Evolutionary conservation across 148 eudicot genomes (phyloP).

Genomic region (Mesembryanthemum crystallinum): DNA sequence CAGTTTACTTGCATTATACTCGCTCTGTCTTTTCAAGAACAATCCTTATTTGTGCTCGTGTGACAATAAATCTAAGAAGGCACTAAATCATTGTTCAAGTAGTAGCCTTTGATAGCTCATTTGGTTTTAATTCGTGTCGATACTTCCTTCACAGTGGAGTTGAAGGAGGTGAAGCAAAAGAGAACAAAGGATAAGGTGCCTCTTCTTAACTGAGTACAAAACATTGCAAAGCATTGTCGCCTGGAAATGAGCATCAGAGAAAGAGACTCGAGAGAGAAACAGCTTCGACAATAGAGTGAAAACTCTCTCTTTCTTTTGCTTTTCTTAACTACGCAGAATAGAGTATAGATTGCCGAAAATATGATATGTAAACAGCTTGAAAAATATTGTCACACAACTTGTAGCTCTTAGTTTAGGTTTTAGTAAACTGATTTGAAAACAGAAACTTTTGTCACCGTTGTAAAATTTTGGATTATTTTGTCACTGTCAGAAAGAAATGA

Average conservation of each 20-base stretch:
- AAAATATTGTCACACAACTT: too few relatives aligned
- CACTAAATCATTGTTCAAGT: neutral
- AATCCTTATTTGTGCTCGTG: neutral
- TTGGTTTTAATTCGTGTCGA: neutral
- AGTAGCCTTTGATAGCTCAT: neutral
- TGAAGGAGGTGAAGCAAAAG: constrained; percentile 30
- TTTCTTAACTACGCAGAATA: too few relatives aligned
- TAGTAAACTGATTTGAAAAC: too few relatives aligned
- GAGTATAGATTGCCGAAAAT: too few relatives aligned
- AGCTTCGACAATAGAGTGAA: too few relatives aligned
- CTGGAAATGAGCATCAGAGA: neutral
- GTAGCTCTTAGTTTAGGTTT: too few relatives aligned
- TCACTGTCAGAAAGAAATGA: too few relatives aligned
- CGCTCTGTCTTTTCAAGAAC: neutral
- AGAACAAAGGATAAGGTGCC: constrained; percentile 13
- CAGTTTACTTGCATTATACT: neutral
- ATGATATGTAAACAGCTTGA: too few relatives aligned
- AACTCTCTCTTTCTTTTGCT: too few relatives aligned
- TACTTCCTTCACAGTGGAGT: constrained; percentile 30
- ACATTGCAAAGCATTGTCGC: neutral
- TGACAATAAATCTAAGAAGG: neutral
- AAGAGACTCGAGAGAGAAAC: neutral
- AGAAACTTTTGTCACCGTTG: too few relatives aligned
- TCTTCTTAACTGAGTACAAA: constrained; percentile 17
- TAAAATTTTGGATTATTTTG: too few relatives aligned